These are phyloP conservation scores for Xylariaceae sp. DNA, from an alignment of 2,329 filamentous ascomycete genomes.

Conservation along the genomic window DNA sequence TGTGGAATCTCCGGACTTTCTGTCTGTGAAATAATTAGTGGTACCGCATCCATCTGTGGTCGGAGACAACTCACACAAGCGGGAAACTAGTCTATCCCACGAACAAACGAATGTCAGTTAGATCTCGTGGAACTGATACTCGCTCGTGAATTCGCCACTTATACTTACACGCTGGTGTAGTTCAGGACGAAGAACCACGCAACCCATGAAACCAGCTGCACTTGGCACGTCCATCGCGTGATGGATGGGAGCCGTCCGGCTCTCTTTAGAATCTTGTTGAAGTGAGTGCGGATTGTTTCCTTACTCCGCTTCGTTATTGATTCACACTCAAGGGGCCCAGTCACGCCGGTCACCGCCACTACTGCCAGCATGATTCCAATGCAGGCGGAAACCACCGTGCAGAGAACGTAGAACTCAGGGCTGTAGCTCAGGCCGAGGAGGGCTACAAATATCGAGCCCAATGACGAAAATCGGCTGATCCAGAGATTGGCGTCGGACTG, in stretches of 20 bases:
- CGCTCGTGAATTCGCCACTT: background rate
- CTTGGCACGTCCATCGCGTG: slow-evolving; percentile 1
- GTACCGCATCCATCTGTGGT: background rate
- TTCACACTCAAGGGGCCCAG: background rate
- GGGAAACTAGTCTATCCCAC: background rate
- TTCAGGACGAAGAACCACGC: slow-evolving; percentile 7
- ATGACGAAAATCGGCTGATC: background rate
- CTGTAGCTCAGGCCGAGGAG: slow-evolving; percentile 1
- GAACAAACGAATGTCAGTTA: background rate
- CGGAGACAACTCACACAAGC: background rate
- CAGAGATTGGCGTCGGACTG: slow-evolving; percentile 2
- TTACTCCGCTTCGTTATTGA: background rate
- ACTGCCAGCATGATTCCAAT: slow-evolving; percentile 4
- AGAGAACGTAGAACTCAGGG: slow-evolving; percentile 1
- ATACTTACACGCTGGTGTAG: slow-evolving; percentile 7
- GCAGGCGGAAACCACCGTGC: background rate
- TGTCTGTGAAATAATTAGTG: background rate
- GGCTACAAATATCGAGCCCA: slow-evolving; percentile 2
- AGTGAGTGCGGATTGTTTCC: background rate
- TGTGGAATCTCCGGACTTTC: background rate
- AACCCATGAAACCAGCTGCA: slow-evolving; percentile 5
- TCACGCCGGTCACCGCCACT: background rate
- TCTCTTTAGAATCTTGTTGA: background rate
- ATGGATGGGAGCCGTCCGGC: background rate
- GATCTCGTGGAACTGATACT: background rate